Conservation (phyloP, 2,329 filamentous ascomycete genomes). For the Trichoderma sp. region DNA sequence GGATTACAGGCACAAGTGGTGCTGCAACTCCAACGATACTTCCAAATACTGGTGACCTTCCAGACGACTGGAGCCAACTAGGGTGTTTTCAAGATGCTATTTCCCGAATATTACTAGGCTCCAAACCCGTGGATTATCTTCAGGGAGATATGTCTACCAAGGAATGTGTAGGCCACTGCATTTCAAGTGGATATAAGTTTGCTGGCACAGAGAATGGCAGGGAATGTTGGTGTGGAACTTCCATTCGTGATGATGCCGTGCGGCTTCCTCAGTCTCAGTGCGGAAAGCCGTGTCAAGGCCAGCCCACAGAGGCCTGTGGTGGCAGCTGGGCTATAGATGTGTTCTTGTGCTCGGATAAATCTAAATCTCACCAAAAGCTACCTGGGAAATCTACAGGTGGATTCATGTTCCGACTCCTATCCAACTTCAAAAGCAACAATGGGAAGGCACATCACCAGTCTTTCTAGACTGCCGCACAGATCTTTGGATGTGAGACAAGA, state of each 20-base stretch:
- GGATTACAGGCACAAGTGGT: neutral
- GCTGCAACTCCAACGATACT: neutral
- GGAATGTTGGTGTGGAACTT: constrained; percentile 54
- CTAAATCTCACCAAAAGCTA: neutral
- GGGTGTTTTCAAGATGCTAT: constrained; percentile 37
- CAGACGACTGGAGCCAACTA: constrained; percentile 31
- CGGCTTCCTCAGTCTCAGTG: constrained; percentile 31
- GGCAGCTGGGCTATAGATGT: constrained; percentile 33
- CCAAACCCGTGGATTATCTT: constrained; percentile 31
- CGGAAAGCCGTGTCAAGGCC: constrained; percentile 27
- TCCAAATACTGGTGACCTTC: neutral
- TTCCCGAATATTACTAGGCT: constrained; percentile 27
- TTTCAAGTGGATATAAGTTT: constrained; percentile 40
- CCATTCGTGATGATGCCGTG: constrained; percentile 29
- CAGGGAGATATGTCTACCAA: constrained; percentile 48
- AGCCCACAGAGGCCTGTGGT: constrained; percentile 23
- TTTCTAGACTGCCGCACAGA: neutral
- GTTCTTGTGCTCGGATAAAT: constrained; percentile 18
- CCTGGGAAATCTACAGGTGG: neutral
- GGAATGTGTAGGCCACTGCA: constrained; percentile 51
- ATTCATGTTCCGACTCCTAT: constrained; percentile 5
- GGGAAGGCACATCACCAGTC: neutral
- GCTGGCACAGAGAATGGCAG: constrained; percentile 52
- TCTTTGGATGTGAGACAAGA: neutral
- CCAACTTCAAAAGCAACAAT: neutral